Base-by-base conservation (phyloP, 2,329 filamentous ascomycete genomes). In the Aquanectria penicillioides region DNA sequence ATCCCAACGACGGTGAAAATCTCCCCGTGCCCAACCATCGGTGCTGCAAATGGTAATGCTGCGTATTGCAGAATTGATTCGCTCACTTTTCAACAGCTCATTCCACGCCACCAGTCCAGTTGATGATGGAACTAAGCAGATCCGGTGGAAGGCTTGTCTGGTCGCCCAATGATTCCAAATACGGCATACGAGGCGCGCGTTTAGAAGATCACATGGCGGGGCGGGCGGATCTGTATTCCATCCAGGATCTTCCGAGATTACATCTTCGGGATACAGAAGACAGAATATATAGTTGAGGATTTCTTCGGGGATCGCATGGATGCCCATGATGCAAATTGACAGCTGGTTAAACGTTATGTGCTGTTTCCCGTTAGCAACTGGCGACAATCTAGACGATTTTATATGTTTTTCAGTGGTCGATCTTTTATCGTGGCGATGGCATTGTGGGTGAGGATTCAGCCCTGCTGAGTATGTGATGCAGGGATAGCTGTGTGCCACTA, bases 181-280 rank as follows among this genome's bases (percentile, higher is more conserved):
- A 17, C 23, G 63, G 11, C 62, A 61, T 0, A 64, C 59, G 1
- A 63, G 59, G 7, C 63, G 36, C 48, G 20, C 5, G 2, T 17
- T 2, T 18, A 31, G 2, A 15, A 48, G 1, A 40, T 29, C 6
- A 47, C 11, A 5, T 15, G 37, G 20, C 31, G 44, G 29, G 7
- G 25, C 17, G 12, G 31, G 31, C 15, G n/a, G 10, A 4, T 8
- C 3, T 25, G 28, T 13, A 9, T 17, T 22, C 18, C 15, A 46
- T 4, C 11, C 17, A 18, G n/a, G 15, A 25, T 40, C 20, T 6
- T 18, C 23, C 13, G 22, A 12, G 9, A 20, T 23, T 15, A 12
- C 26, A 13, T 29, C 12, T 31, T 46, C 41, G 11, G 41, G 41
- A n/a, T n/a, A 46, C 8, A 46, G 17, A 20, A 22, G 31, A 18